phyloP scores from a whole-genome alignment of 2,329 filamentous ascomycete genomes.

The Aspergillaceae sp. region DNA sequence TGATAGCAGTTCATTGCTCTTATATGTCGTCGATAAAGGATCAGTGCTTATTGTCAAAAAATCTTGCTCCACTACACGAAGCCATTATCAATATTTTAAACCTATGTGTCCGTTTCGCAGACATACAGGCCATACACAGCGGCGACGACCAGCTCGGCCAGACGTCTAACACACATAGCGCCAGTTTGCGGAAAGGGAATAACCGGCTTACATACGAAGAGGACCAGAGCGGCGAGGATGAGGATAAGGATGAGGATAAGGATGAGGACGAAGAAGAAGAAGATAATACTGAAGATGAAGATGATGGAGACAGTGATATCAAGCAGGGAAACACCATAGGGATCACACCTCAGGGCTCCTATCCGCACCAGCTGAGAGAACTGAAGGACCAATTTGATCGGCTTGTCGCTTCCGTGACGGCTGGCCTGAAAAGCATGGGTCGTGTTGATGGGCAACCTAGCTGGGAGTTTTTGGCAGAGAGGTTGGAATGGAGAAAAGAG shows the following conservation, averaged over 20 bases:
- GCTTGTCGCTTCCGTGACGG: slow-evolving; percentile 60
- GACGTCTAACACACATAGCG: slow-evolving; percentile 11
- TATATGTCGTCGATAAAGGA: slow-evolving; percentile 57
- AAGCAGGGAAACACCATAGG: slow-evolving; percentile 34
- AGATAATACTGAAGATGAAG: slow-evolving; percentile 20
- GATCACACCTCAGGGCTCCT: slow-evolving; percentile 33
- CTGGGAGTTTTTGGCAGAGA: slow-evolving; percentile 77
- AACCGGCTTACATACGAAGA: slow-evolving; percentile 7
- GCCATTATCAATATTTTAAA: slow-evolving; percentile 70
- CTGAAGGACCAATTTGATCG: slow-evolving; percentile 57
- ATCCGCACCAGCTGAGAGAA: slow-evolving; percentile 45
- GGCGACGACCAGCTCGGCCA: slow-evolving; percentile 31
- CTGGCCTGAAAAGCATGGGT: slow-evolving; percentile 65
- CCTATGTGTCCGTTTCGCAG: slow-evolving; percentile 60
- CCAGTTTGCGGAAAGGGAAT: slow-evolving; percentile 4
- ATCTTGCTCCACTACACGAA: slow-evolving; percentile 61
- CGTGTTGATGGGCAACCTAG: slow-evolving; percentile 62
- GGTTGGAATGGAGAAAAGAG: slow-evolving; percentile 50
- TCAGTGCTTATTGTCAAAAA: slow-evolving; percentile 60
- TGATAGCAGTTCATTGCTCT: slow-evolving; percentile 60
- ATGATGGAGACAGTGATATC: slow-evolving; percentile 20
- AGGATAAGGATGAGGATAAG: slow-evolving; percentile 23
- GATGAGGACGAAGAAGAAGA: slow-evolving; percentile 9
- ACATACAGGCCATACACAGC: slow-evolving; percentile 42
- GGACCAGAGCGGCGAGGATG: slow-evolving; percentile 18